These are phyloP conservation scores for Penicillium sclerotiorum DNA, from an alignment of 2,329 filamentous ascomycete genomes.

Conservation along the genomic window DNA sequence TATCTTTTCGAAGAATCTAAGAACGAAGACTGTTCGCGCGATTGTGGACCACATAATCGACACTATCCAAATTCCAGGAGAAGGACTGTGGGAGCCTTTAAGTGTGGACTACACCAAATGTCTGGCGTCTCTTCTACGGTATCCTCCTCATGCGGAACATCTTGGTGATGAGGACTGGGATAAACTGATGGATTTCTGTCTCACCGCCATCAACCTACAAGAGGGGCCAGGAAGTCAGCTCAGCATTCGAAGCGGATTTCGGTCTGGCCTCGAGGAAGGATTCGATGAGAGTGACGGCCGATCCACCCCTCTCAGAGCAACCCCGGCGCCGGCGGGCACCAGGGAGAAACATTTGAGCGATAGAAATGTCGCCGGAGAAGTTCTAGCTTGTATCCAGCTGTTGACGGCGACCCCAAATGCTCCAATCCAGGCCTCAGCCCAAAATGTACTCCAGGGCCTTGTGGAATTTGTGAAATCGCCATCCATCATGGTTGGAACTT, in stretches of 20 bases:
- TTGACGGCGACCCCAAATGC: conserved; percentile 69
- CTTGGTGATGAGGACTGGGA: conserved; percentile 71
- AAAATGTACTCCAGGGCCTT: conserved; percentile 59
- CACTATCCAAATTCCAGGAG: conserved; percentile 64
- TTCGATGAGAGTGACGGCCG: conserved; percentile 28
- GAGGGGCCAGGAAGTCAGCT: conserved; percentile 32
- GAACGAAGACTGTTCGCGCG: conserved; percentile 74
- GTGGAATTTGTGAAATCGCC: conserved; percentile 65
- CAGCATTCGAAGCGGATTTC: conserved; percentile 32
- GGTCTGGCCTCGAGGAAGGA: conserved; percentile 30
- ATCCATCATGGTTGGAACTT: conserved; percentile 58
- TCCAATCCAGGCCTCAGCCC: conserved; percentile 61
- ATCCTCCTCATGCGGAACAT: conserved; percentile 78
- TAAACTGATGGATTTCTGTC: conserved; percentile 69
- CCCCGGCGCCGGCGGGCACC: conserved; percentile 26
- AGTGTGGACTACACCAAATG: conserved; percentile 77
- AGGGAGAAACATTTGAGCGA: conserved; percentile 30
- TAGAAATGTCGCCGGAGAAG: conserved; percentile 52
- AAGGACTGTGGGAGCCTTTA: conserved; percentile 69
- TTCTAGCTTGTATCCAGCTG: conserved; percentile 67
- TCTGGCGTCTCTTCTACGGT: conserved; percentile 69
- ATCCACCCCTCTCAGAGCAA: conserved; percentile 35
- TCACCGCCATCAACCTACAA: conserved; percentile 56
- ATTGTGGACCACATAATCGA: conserved; percentile 82
- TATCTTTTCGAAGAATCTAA: conserved; percentile 68